Conservation (phyloP, 2,329 filamentous ascomycete genomes). For the Calonectria naviculata region DNA sequence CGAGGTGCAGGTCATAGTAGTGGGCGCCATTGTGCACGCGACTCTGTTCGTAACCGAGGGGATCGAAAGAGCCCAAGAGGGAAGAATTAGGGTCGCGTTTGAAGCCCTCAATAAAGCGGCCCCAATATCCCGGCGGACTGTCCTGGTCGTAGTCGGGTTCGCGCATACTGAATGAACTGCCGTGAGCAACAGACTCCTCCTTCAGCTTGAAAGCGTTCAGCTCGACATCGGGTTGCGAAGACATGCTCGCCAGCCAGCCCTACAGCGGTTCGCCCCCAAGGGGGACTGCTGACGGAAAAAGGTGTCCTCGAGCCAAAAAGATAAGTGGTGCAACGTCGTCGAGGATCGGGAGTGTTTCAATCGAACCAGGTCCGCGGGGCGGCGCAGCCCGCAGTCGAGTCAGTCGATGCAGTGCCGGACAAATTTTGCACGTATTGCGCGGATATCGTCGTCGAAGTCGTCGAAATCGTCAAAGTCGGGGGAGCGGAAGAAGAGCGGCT, state of each 20-base stretch:
- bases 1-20: slow-evolving; percentile 66
- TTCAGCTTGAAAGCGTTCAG: slow-evolving; percentile 69
- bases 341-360: not conserved
- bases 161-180: slow-evolving; percentile 63
- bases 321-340: not conserved
- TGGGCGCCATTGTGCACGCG: slow-evolving; percentile 53
- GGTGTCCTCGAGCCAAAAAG: slow-evolving; percentile 14
- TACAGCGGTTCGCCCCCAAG: slow-evolving; percentile 26
- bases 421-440: not conserved
- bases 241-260: slow-evolving; percentile 49
- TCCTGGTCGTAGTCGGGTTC: slow-evolving; percentile 58
- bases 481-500: slow-evolving; percentile 18
- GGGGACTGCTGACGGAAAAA: slow-evolving; percentile 18
- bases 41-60: slow-evolving; percentile 49
- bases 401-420: not conserved
- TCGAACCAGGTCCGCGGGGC: not conserved
- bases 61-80: slow-evolving; percentile 57
- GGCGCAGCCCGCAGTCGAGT: not conserved
- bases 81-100: slow-evolving; percentile 66
- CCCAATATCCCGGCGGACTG: slow-evolving; percentile 46
- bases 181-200: slow-evolving; percentile 65
- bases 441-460: slow-evolving; percentile 24
- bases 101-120: slow-evolving; percentile 70
- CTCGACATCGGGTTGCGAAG: slow-evolving; percentile 58
- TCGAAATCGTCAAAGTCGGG: slow-evolving; percentile 7